Evolutionary conservation across 2,329 filamentous ascomycete genomes (phyloP), one percentile per base, ranked within the genome.

Genomic region (Epichloe gansuensis): DNA sequence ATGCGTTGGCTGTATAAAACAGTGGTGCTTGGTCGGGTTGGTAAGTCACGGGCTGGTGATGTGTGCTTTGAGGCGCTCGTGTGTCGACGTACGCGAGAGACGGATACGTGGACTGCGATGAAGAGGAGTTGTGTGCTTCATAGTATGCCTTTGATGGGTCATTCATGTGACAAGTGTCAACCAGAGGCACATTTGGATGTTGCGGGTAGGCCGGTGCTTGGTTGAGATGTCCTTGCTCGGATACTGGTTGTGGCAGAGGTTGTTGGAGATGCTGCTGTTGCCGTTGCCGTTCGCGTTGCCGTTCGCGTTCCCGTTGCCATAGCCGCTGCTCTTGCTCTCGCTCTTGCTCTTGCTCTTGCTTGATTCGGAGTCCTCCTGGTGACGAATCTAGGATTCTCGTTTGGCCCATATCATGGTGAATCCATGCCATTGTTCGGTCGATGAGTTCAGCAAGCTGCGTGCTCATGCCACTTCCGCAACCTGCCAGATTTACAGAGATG

Each of bases 341-440:
- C 8, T 11, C 27, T 9, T 31, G 27, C 27, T 31, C 27, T 1
- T 31, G 60, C 50, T 74, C 72, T 36, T 71, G 61, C 53, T 72
- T 68, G 52, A 73, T 65, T 51, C 68, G 51, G 0, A 55, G 51
- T 2, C 58, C 49, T 23, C 55, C 39, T 5, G 53, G 39, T 17
- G 54, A 47, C 2, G 58, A 47, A 47, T 45, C 56, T 47, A 59
- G 56, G 11, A 44, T 13, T 3, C 65, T 58, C 44, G 67, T 69
- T 41, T 64, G 64, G 41, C 61, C 58, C 67, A 76, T 74, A 50
- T 75, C 75, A 49, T 69, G 68, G 52, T 78, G 71, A 52, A 80
- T 80, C 68, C 72, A 75, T 13, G 64, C 61, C 36, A 80, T 71
- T 1, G 75, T 79, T 4, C 71, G 71, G 23, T 77, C 69, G 35